These are phyloP conservation scores for Fomitopsis pulvina DNA, from an alignment of 768 basidiomycete species.

Conservation along the genomic window DNA sequence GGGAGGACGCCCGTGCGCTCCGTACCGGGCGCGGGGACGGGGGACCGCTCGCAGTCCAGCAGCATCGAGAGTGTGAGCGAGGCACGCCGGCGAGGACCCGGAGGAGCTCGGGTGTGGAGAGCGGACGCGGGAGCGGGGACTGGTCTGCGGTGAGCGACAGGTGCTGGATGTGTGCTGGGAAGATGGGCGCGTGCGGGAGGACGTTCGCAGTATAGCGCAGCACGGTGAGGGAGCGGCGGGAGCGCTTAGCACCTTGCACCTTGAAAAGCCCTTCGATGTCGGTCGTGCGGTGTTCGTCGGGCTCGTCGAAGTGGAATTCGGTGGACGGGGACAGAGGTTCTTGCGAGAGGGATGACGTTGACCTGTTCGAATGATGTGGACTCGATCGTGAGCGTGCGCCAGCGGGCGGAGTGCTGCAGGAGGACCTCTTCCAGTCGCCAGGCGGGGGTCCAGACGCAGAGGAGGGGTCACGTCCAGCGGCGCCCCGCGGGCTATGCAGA, in stretches of 20 bases:
- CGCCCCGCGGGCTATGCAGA: slow-evolving; percentile 37
- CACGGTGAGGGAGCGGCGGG: slow-evolving; percentile 4
- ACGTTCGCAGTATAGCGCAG: slow-evolving; percentile 12
- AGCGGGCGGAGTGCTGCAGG: slow-evolving; percentile 31
- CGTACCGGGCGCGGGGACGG: slow-evolving; percentile 12
- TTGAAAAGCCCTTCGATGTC: slow-evolving; percentile 6
- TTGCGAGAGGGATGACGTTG: slow-evolving; percentile 27
- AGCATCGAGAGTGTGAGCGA: slow-evolving; percentile 35
- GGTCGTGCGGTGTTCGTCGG: slow-evolving; percentile 5
- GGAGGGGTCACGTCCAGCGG: slow-evolving; percentile 41
- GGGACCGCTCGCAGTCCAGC: slow-evolving; percentile 19
- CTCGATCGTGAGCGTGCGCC: slow-evolving; percentile 38
- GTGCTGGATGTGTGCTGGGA: slow-evolving; percentile 19
- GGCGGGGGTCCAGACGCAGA: slow-evolving; percentile 22
- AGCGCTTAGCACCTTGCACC: slow-evolving; percentile 10
- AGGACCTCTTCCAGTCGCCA: slow-evolving; percentile 30
- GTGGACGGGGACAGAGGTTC: slow-evolving; percentile 25
- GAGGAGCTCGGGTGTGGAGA: slow-evolving; percentile 15
- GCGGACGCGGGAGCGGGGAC: slow-evolving; percentile 13
- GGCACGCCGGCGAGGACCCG: slow-evolving; percentile 33
- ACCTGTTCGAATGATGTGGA: slow-evolving; percentile 31
- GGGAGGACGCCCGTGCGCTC: slow-evolving; percentile 17
- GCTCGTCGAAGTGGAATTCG: slow-evolving; percentile 5
- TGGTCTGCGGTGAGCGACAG: slow-evolving; percentile 13
- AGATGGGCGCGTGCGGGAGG: slow-evolving; percentile 22